Evolutionary conservation across 805 yeast genomes (phyloP), one percentile per base, ranked within the genome.

Genomic region (Metschnikowia dekortorum): DNA sequence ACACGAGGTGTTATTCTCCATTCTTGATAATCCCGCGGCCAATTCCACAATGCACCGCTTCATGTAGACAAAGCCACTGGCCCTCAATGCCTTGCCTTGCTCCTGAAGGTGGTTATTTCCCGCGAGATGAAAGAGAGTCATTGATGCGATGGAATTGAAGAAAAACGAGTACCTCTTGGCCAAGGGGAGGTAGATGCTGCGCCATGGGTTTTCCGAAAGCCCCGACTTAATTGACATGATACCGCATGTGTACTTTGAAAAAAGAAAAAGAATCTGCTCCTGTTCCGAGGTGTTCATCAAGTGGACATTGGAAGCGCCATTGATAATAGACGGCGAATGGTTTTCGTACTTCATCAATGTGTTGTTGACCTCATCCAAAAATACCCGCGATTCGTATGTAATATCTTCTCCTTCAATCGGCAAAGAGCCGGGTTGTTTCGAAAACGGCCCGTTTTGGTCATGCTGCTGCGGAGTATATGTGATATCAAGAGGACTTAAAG

Each of bases 121-220:
- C 1, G 75, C 69, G 37, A 72, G 61, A 58, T 84, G 89, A 56
- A 83, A 82, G 47, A 81, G 69, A 0, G 89, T 81, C 84, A 84
- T 82, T 5, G 88, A 80, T 2, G 85, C 82, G 43, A 84, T 68
- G 1, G 87, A 81, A 59, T 83, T 80, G 66, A 78, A 78, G 51
- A 84, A 65, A 10, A 83, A 84, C 1, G 83, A 71, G 56, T 82
- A 74, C 31, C 75, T 66, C n/a, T 68, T 57, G 0, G 87, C 82
- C 42, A 82, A 61, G 1, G 89, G 88, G 59, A 83, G 62, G 44
- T 83, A 65, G 38, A 78, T 58, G 8, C 75, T 72, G 46, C 85
- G 65, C 89, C 89, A 84, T 6, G 89, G 89, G 57, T 84, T 84
- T 53, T 83, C 87, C 2, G 76, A 65, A 0, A 81, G 81, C 0